Percentiles rank a stretch among this genome's conserved stretches.
Evolutionary conservation across 202 grass and related monocot species (phyloP).

Genomic region (Schoenoplectus triqueter): DNA sequence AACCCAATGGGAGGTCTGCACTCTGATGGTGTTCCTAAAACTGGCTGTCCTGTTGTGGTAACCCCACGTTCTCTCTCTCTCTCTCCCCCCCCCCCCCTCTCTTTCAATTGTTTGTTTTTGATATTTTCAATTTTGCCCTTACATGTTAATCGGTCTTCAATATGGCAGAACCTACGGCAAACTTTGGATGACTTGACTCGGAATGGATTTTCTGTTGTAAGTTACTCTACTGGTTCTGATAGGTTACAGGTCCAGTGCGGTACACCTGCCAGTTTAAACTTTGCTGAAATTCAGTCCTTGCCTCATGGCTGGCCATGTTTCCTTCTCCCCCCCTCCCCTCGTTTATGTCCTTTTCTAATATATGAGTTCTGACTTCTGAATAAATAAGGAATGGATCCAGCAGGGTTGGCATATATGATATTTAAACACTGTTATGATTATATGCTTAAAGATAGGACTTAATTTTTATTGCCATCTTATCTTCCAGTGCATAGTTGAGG

Average conservation of each 20-base stretch:
- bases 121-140: conserved; percentile 29
- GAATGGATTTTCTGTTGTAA: conserved; percentile 90
- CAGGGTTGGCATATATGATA: background rate
- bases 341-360: no score
- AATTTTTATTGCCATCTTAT: conserved; percentile 43
- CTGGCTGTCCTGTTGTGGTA: conserved; percentile 96
- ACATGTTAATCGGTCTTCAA: conserved; percentile 16
- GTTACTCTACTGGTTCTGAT: conserved; percentile 35
- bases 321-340: no score
- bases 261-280: no score
- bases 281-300: no score
- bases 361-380: no score
- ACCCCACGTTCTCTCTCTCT: background rate
- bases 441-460: background rate
- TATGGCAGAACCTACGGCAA: conserved; percentile 87
- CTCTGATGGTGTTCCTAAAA: conserved; percentile 92
- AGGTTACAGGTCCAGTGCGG: background rate
- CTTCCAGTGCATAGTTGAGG: conserved; percentile 95
- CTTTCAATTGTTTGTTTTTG: conserved; percentile 11
- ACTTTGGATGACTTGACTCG: conserved; percentile 99
- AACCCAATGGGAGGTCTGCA: conserved; percentile 95
- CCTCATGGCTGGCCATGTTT: no score
- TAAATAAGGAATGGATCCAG: background rate
- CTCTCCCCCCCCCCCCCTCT: background rate
- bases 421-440: background rate